phyloP scores from a whole-genome alignment of 352 stramenopile species.

The Pythium aristosporum region DNA sequence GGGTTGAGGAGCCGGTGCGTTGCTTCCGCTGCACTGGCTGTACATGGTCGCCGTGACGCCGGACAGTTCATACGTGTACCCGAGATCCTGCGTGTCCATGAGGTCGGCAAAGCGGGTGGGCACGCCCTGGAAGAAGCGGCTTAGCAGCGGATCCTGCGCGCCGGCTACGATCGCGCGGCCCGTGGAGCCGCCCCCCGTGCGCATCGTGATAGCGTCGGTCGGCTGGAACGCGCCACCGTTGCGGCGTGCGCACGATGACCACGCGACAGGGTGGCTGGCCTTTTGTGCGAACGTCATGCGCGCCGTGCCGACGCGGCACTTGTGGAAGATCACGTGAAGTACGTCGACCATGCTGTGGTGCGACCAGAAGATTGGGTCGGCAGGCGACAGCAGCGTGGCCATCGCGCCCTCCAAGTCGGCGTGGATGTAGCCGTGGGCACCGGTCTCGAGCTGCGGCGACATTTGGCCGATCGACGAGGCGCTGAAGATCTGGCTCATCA shows the following conservation, averaged over 20 bases:
- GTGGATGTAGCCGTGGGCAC: slow-evolving; percentile 63
- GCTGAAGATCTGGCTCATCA: slow-evolving; percentile 52
- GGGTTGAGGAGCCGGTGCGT: not conserved
- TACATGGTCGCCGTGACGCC: slow-evolving; percentile 29
- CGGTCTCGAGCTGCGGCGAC: slow-evolving; percentile 42
- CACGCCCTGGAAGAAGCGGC: slow-evolving; percentile 25
- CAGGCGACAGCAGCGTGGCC: slow-evolving; percentile 42
- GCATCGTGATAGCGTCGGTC: slow-evolving; percentile 41
- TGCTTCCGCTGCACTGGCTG: slow-evolving; percentile 18
- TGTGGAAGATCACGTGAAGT: slow-evolving; percentile 68
- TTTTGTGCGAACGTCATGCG: slow-evolving; percentile 53
- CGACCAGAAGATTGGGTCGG: slow-evolving; percentile 68
- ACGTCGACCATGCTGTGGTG: slow-evolving; percentile 66
- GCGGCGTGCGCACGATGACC: slow-evolving; percentile 39
- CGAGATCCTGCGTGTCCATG: slow-evolving; percentile 26
- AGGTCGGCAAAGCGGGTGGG: slow-evolving; percentile 21
- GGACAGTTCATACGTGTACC: slow-evolving; percentile 33
- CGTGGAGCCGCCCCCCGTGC: slow-evolving; percentile 28
- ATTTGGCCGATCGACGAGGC: slow-evolving; percentile 55
- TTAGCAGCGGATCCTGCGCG: slow-evolving; percentile 19
- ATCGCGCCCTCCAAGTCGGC: slow-evolving; percentile 45
- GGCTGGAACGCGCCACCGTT: slow-evolving; percentile 44
- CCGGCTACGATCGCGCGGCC: slow-evolving; percentile 13
- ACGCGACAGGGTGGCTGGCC: slow-evolving; percentile 35
- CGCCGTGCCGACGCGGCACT: slow-evolving; percentile 49